Evolutionary conservation across 2,329 filamentous ascomycete species (phyloP).

Genomic region (Diplodia mutila): DNA sequence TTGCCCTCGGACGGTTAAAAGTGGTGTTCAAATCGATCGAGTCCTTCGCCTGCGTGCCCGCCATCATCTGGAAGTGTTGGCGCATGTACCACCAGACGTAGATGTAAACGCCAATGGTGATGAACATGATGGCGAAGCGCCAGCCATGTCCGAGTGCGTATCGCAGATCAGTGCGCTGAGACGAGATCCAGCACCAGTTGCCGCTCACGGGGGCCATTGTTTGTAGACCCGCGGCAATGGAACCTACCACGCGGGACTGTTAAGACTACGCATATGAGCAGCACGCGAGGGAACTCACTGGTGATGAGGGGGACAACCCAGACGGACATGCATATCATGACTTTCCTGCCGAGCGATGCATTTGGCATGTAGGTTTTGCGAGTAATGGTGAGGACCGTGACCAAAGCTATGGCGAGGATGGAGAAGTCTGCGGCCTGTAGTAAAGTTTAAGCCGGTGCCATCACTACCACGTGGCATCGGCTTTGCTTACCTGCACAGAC

Average conservation of each 20-base stretch:
- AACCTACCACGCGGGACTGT: neutral
- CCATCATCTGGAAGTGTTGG: neutral
- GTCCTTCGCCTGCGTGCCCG: neutral
- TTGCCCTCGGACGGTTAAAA: neutral
- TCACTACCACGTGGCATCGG: no score
- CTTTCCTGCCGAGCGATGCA: conserved; percentile 35
- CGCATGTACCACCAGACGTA: conserved; percentile 47
- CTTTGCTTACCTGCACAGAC: conserved; percentile 45
- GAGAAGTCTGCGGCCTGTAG: conserved; percentile 41
- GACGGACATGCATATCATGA: conserved; percentile 44
- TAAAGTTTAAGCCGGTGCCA: neutral
- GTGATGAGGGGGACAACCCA: conserved; percentile 50
- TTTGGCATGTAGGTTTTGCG: conserved; percentile 41
- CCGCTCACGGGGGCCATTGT: conserved; percentile 48
- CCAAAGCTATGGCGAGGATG: conserved; percentile 51
- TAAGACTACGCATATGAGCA: neutral
- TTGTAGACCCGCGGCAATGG: neutral
- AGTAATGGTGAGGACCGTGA: conserved; percentile 49
- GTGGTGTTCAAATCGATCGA: neutral
- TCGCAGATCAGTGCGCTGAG: conserved; percentile 42
- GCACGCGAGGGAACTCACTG: conserved; percentile 30
- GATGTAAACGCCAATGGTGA: conserved; percentile 48
- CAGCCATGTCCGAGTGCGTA: conserved; percentile 53
- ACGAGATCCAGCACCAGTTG: conserved; percentile 56
- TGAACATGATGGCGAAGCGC: conserved; percentile 50